Evolutionary conservation across 1,284 basidiomycete species (phyloP).

Genomic region (Trichosporon faecale): DNA sequence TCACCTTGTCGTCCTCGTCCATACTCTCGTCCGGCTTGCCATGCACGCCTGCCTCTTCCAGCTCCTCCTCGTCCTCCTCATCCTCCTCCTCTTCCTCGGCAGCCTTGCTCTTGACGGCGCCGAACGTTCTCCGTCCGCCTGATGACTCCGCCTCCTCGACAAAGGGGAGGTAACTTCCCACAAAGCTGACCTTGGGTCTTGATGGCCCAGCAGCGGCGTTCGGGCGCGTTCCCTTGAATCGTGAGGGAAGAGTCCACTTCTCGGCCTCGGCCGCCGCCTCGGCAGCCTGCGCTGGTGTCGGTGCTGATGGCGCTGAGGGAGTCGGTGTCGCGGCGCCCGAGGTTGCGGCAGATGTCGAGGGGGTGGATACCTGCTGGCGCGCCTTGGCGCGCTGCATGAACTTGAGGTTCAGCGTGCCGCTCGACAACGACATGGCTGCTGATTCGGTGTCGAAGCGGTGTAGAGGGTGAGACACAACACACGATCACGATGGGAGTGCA

Average conservation of each 20-base stretch:
- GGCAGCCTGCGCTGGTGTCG: conserved; percentile 13
- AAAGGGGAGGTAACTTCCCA: conserved; percentile 38
- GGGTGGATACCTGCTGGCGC: conserved; percentile 14
- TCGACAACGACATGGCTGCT: conserved; percentile 37
- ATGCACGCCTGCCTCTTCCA: background rate
- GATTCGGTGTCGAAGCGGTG: background rate
- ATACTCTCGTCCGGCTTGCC: conserved; percentile 10
- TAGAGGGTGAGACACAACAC: background rate
- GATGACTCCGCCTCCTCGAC: conserved; percentile 23
- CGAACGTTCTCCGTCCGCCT: conserved; percentile 32
- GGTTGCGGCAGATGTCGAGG: conserved; percentile 8
- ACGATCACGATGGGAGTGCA: background rate
- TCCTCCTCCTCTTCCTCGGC: conserved; percentile 11
- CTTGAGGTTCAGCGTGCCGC: conserved; percentile 48
- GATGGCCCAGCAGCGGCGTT: conserved; percentile 18
- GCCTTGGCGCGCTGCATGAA: conserved; percentile 51
- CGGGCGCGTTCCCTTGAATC: background rate
- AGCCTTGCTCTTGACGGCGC: conserved; percentile 24
- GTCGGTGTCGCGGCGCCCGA: background rate
- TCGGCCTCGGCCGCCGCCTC: conserved; percentile 23
- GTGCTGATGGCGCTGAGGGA: background rate
- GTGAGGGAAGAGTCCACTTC: conserved; percentile 30
- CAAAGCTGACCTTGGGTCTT: conserved; percentile 27
- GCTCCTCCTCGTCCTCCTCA: conserved; percentile 18
- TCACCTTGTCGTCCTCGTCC: conserved; percentile 12